phyloP scores from a whole-genome alignment of 2,329 filamentous ascomycete genomes.

The Podosphaera aphanis region DNA sequence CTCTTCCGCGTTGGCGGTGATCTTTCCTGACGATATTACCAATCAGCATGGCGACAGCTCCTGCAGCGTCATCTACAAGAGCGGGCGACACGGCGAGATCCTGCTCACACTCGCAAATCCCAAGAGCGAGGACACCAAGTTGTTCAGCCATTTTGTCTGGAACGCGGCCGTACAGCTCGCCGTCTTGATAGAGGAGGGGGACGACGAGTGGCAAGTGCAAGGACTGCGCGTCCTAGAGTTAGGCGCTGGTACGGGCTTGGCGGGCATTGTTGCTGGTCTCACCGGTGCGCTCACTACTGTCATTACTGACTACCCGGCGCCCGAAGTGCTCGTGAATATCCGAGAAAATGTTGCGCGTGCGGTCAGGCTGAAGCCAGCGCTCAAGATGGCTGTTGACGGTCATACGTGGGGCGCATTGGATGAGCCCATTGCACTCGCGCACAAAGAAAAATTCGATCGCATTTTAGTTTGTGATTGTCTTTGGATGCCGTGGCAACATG shows the following conservation, averaged over 20 bases:
- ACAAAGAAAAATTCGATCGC: constrained; percentile 28
- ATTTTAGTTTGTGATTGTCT: constrained; percentile 50
- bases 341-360: constrained; percentile 32
- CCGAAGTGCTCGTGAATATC: constrained; percentile 34
- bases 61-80: constrained; percentile 34
- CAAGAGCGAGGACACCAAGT: constrained; percentile 25
- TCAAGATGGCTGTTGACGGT: constrained; percentile 25
- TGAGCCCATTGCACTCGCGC: constrained; percentile 7
- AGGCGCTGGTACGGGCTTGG: constrained; percentile 38
- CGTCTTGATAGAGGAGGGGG: constrained; percentile 26
- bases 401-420: constrained; percentile 39
- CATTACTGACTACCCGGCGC: constrained; percentile 45
- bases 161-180: constrained; percentile 36
- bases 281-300: constrained; percentile 27
- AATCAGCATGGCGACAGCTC: constrained; percentile 27
- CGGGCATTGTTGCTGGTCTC: constrained; percentile 25
- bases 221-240: constrained; percentile 30
- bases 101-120: constrained; percentile 19
- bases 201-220: constrained; percentile 5
- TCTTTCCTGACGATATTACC: constrained; percentile 44
- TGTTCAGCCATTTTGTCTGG: constrained; percentile 55
- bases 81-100: constrained; percentile 18
- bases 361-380: constrained; percentile 11
- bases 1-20: constrained; percentile 30
- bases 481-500: constrained; percentile 54